Percentiles rank a stretch among this genome's conserved stretches.
Evolutionary conservation across 768 basidiomycete species (phyloP).

Genomic region (Dendrothele bispora): DNA sequence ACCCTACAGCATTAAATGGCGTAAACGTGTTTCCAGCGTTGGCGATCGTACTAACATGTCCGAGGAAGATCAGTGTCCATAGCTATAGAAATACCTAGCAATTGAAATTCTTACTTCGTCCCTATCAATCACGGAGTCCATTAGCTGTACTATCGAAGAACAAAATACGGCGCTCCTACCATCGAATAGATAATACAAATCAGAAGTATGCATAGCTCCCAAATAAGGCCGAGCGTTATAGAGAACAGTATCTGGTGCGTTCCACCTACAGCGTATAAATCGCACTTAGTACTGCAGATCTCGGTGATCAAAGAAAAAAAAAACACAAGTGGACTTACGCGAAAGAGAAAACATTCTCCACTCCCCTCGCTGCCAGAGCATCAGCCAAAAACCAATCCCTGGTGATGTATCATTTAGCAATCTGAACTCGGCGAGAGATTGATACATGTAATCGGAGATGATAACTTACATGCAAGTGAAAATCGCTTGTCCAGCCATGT

Average conservation of each 20-base stretch:
- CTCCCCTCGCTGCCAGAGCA: constrained; percentile 23
- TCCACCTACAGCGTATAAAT: constrained; percentile 29
- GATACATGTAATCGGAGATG: not conserved
- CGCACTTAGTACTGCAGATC: not conserved
- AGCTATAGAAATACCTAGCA: not conserved
- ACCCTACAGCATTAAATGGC: constrained; percentile 34
- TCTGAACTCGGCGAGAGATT: too few species aligned
- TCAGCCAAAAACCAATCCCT: constrained; percentile 43
- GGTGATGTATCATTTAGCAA: not conserved
- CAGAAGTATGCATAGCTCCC: constrained; percentile 44
- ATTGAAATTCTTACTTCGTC: constrained; percentile 24
- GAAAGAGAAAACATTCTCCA: constrained; percentile 33
- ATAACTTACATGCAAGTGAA: constrained; percentile 43
- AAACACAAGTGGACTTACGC: constrained; percentile 22
- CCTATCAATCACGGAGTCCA: constrained; percentile 20
- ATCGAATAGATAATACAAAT: constrained; percentile 42
- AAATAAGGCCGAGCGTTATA: constrained; percentile 33
- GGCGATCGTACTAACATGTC: constrained; percentile 20
- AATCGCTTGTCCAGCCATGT: constrained; percentile 41
- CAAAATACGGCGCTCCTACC: constrained; percentile 23
- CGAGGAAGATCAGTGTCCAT: not conserved
- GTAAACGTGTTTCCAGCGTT: constrained; percentile 37
- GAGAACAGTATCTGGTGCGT: constrained; percentile 41
- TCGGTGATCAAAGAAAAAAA: not conserved
- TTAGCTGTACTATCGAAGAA: not conserved